Evolutionary conservation across 208 protist genomes (phyloP).

Genomic region (Vickermania ingenoplastis): DNA sequence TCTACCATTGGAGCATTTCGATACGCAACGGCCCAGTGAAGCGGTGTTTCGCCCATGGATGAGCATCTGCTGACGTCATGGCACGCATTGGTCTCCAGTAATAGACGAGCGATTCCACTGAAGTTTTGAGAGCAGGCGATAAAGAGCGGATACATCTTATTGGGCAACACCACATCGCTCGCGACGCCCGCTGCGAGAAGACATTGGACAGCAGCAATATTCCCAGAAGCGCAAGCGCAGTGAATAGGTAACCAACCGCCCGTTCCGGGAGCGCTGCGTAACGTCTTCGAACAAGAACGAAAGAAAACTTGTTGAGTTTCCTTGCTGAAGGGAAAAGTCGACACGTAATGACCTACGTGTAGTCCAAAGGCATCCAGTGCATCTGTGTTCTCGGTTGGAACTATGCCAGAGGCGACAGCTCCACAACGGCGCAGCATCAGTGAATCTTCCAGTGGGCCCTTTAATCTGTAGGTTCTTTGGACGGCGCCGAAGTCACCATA

Average conservation of each 20-base stretch:
- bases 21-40: background rate
- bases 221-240: background rate
- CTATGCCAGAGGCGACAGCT: background rate
- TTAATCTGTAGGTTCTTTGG: background rate
- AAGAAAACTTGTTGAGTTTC: background rate
- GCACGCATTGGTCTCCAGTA: background rate
- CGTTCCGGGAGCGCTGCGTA: background rate
- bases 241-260: background rate
- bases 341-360: background rate
- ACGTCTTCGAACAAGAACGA: too few species aligned
- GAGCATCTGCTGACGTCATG: background rate
- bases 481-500: background rate
- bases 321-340: background rate
- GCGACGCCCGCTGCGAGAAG: background rate
- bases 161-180: background rate
- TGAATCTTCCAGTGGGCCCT: background rate
- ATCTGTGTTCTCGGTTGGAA: background rate
- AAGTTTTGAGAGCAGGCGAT: background rate
- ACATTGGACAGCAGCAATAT: background rate
- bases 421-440: background rate
- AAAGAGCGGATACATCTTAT: background rate
- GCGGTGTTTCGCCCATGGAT: background rate
- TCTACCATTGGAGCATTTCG: background rate
- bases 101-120: background rate
- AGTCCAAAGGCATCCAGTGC: background rate